Evolutionary conservation across 2,329 filamentous ascomycete genomes (phyloP).

Genomic region (Fusarium sp.): DNA sequence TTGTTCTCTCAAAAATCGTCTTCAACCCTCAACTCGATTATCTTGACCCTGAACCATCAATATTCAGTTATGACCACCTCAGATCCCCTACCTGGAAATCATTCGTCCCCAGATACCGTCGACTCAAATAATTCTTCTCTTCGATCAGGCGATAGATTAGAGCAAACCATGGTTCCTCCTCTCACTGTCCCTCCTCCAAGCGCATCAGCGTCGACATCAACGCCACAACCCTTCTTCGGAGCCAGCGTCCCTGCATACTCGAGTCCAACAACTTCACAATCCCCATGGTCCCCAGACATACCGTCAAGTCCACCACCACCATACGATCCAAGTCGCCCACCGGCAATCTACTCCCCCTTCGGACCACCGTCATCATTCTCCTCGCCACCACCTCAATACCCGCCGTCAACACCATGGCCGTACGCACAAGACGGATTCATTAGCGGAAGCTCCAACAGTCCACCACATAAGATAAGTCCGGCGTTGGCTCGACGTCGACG

Average conservation of each 20-base stretch:
- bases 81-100: slow-evolving; percentile 31
- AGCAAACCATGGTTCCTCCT: slow-evolving; percentile 14
- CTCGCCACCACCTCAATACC: slow-evolving; percentile 28
- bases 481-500: slow-evolving; percentile 39
- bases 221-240: slow-evolving; percentile 14
- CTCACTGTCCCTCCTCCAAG: slow-evolving; percentile 2
- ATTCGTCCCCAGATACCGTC: slow-evolving; percentile 49
- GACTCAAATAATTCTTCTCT: slow-evolving; percentile 50
- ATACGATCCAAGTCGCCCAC: slow-evolving; percentile 45
- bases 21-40: not conserved
- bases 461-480: slow-evolving; percentile 40
- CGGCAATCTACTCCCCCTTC: slow-evolving; percentile 44
- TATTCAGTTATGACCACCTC: slow-evolving; percentile 37
- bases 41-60: not conserved
- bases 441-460: slow-evolving; percentile 30
- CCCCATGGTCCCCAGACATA: slow-evolving; percentile 34
- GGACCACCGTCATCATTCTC: slow-evolving; percentile 22
- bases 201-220: slow-evolving; percentile 10
- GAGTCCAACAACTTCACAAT: slow-evolving; percentile 11
- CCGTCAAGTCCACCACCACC: slow-evolving; percentile 46
- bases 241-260: slow-evolving; percentile 25
- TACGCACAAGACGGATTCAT: slow-evolving; percentile 32
- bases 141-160: slow-evolving; percentile 34
- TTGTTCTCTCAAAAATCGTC: not conserved
- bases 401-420: slow-evolving; percentile 36